These are phyloP conservation scores for Plasmopara viticola DNA, from an alignment of 352 stramenopile species.

Conservation along the genomic window DNA sequence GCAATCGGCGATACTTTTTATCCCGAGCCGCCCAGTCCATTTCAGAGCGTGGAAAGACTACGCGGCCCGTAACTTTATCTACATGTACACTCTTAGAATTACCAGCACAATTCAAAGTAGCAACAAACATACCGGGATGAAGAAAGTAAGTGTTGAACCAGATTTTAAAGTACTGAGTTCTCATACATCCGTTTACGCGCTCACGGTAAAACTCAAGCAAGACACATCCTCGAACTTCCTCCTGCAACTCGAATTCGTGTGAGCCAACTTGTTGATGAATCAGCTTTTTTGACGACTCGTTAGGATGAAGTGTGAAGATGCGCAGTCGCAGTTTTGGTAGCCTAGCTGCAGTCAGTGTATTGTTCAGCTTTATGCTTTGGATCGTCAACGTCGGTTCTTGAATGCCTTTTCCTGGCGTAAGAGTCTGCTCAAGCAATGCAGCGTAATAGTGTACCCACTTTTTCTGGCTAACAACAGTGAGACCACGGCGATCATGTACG, in stretches of 20 bases:
- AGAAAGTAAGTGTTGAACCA: conserved; percentile 70
- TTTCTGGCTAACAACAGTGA: conserved; percentile 62
- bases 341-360: conserved; percentile 32
- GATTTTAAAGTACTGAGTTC: conserved; percentile 61
- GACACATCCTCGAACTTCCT: conserved; percentile 44
- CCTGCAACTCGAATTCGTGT: conserved; percentile 42
- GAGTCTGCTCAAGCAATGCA: conserved; percentile 15
- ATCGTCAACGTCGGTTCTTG: conserved; percentile 27
- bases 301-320: conserved; percentile 31
- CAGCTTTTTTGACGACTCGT: conserved; percentile 25
- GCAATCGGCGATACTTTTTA: conserved; percentile 52
- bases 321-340: conserved; percentile 42
- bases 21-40: conserved; percentile 65
- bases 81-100: neutral
- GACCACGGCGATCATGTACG: conserved; percentile 44
- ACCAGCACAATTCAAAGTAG: neutral
- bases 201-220: conserved; percentile 53
- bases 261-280: conserved; percentile 45
- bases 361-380: conserved; percentile 32
- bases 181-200: conserved; percentile 30
- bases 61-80: conserved; percentile 32
- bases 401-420: conserved; percentile 9
- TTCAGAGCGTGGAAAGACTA: conserved; percentile 38
- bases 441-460: conserved; percentile 74
- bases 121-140: conserved; percentile 21